Base-by-base conservation (phyloP, 305 asterid genomes). In the Solanum hybrid region DNA sequence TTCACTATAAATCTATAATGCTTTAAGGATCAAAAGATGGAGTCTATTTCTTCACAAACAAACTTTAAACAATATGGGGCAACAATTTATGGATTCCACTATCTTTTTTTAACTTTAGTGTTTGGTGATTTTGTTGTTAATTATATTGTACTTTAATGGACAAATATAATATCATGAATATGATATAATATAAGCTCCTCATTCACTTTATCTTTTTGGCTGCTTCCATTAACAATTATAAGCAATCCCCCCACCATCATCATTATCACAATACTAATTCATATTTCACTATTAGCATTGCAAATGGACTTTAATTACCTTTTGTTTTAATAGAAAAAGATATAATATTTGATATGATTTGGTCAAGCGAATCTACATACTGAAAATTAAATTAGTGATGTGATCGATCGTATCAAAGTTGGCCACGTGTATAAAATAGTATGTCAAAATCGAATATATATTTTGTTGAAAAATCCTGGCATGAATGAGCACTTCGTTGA, bases 191-290 rank as follows among this genome's bases (percentile, higher is more conserved):
- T 73, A 33, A 86, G 80, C 33, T 90, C 35, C 26, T 13, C 39
- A 33, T 85, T 79, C 42, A 46, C 64, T 83, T 67, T 75, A 31
- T 20, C 31, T 39, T 40, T 42, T 89, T 64, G 89, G 39, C 74
- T 74, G 39, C 36, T 64, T 42, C 20, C 13, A 35, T 57, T 71
- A 24, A 51, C 57, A 76, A 88, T 76, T 31, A 76, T 83, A 73
- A 7, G 69, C 61, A 11, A 89, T 78, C 82, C 31, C 75, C 91
- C 91, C 76, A 86, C 88, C 89, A 42, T 69, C 87, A 78, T 87
- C 86, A 73, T 39, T 67, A 34, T 26, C 83, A 74, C 16, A 35
- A 35, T 29, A 22, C 13, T 74, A 75, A 78, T 77, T 78, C 31
- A 35, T 78, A 35, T 1, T 36, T 37, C 3, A 35, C 7, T 37